Conservation (phyloP, 2,329 filamentous ascomycete genomes). For the Coccinonectria pachysandricola region DNA sequence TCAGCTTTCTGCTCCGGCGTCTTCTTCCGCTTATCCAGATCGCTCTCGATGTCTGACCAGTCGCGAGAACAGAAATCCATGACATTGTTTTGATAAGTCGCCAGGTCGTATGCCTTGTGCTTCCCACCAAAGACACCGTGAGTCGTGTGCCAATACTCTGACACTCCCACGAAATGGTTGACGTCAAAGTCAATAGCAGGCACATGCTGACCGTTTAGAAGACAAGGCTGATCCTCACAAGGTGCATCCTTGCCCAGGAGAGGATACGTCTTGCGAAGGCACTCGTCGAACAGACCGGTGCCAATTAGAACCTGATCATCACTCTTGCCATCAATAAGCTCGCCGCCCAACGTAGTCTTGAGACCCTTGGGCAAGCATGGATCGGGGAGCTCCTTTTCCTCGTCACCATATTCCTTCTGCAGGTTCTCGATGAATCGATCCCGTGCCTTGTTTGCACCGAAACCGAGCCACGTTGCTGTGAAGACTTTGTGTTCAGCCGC, state of each 20-base stretch:
- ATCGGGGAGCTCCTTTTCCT: constrained; percentile 64
- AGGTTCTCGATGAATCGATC: constrained; percentile 72
- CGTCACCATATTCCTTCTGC: constrained; percentile 51
- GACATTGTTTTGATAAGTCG: constrained; percentile 78
- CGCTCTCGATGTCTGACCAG: constrained; percentile 66
- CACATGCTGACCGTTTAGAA: constrained; percentile 84
- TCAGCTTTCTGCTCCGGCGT: constrained; percentile 67
- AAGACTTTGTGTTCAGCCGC: constrained; percentile 80
- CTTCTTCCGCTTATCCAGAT: constrained; percentile 56
- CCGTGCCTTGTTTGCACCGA: constrained; percentile 90
- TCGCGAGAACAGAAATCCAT: constrained; percentile 74
- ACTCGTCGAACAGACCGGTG: constrained; percentile 80
- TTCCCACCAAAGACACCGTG: constrained; percentile 81
- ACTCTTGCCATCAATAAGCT: constrained; percentile 31
- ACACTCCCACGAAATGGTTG: constrained; percentile 96
- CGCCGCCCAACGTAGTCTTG: constrained; percentile 62
- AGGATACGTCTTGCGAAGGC: constrained; percentile 70
- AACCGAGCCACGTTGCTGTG: constrained; percentile 92
- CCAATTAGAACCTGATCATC: constrained; percentile 55
- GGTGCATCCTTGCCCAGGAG: constrained; percentile 81
- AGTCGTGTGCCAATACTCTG: constrained; percentile 97
- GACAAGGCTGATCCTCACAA: constrained; percentile 73
- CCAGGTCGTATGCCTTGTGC: constrained; percentile 79
- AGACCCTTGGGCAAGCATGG: constrained; percentile 80
- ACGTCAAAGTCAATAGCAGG: constrained; percentile 94